Evolutionary conservation across 2,329 filamentous ascomycete genomes (phyloP).

Genomic region (Pestalotiopsis sp.): DNA sequence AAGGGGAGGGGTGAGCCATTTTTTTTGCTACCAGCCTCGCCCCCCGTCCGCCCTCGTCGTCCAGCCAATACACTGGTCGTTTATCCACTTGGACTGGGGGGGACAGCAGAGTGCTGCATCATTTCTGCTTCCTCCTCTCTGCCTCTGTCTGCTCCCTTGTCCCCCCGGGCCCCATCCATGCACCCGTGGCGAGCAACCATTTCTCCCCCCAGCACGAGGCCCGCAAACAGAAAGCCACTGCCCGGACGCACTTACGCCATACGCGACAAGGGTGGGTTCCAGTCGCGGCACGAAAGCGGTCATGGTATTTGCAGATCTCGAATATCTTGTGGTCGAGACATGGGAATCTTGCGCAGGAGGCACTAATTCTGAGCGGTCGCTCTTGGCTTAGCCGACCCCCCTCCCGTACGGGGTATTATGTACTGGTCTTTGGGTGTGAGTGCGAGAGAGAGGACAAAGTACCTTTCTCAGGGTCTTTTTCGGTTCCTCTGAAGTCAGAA

Average conservation of each 20-base stretch:
- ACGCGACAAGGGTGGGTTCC: conserved; percentile 25
- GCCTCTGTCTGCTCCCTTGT: too few relatives aligned
- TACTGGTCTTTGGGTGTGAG: too few relatives aligned
- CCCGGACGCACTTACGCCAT: conserved; percentile 28
- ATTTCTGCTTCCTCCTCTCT: conserved; percentile 15
- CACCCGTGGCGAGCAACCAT: conserved; percentile 22
- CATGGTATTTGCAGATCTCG: conserved; percentile 29
- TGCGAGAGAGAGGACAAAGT: neutral
- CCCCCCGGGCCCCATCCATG: conserved; percentile 21
- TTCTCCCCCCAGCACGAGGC: conserved; percentile 22
- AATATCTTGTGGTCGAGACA: conserved; percentile 5
- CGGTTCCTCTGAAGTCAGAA: conserved; percentile 26
- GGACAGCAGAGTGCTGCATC: conserved; percentile 24
- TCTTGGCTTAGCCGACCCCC: neutral
- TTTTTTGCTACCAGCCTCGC: too few relatives aligned
- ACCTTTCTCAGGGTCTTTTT: neutral
- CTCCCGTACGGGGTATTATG: neutral
- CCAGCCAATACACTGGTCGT: conserved; percentile 16
- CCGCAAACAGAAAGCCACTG: conserved; percentile 20
- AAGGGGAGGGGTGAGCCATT: too few relatives aligned
- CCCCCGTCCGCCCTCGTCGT: neutral
- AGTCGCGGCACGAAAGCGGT: conserved; percentile 27
- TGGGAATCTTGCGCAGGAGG: conserved; percentile 7
- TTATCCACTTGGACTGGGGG: conserved; percentile 12
- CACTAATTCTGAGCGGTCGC: conserved; percentile 7